Base-by-base conservation (phyloP, 1,139 yeast genomes). In the Geotrichum australiense region DNA sequence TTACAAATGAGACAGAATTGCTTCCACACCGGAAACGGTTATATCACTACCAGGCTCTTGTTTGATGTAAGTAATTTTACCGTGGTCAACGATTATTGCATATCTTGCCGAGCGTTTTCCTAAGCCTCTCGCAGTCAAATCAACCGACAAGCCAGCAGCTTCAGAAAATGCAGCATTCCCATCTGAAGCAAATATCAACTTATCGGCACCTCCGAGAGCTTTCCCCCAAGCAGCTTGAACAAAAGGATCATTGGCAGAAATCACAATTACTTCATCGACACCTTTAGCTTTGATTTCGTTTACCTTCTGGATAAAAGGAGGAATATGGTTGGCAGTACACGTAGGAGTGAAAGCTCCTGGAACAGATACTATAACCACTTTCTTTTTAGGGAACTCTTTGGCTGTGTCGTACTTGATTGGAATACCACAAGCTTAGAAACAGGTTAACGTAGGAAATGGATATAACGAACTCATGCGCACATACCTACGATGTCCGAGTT, bases 281-380 rank as follows among this genome's bases (percentile, higher is more conserved):
- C 87, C 85, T 63, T 80, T 80, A 41, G 69, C 65, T 63, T 75
- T 71, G 46, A 81, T 80, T 44, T 78, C 73, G 8, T 60, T 60
- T 41, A 73, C 56, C 42, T 74, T 66, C 42, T 67, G 62, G 48
- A 86, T 65, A 64, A 70, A 84, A 14, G 78, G 84, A 21, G 96
- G 96, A 51, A 86, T 76, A 63, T 87, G 95, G 53, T 72, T 68
- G 50, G 77, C 83, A 27, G 91, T 77, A 66, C 95, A 86, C 5
- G 94, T 78, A 51, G 94, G 94, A 28, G 95, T 83, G 71, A 85
- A 86, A 19, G 96, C 94, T 50, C 94, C 94, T 48, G 95, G 95
- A 21, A 84, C 94, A 45, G 85, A 74, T 31, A 89, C 85, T 54
- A 85, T 69, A 33, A 83, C 76, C 35, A 83, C 72, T 52, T 71